Base-by-base conservation (phyloP, 2,329 filamentous ascomycete species). In the Ceratocystis alfenasii region DNA sequence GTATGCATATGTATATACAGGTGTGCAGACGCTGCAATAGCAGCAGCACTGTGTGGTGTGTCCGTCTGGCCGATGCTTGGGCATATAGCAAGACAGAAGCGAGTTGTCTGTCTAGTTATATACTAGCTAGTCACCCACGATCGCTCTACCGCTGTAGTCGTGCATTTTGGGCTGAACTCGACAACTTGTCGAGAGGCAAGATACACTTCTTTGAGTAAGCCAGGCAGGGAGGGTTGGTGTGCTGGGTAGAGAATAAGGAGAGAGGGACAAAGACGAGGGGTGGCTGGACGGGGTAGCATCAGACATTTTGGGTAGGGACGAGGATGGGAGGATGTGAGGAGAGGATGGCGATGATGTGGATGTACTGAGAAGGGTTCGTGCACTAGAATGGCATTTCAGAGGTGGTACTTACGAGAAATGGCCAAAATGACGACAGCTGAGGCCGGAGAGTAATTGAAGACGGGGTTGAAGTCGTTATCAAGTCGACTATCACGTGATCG, bases 241-340 rank as follows among this genome's bases (percentile, higher is more conserved):
- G 22, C 20, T 53, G 30, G 15, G 28, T 10, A 30, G 55, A 8
- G 15, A n/a, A 20, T 53, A 25, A n/a, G 55, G 28, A 22, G 55
- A 20, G 12, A 22, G 20, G 53, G 53, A 7, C 4, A 6, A 5
- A n/a, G 55, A 30, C 25, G 8, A 8, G 55, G 28, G 30, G 55
- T 36, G 55, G 55, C 22, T 59, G 55, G 55, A 59, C 55, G 55
- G 28, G 55, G 55, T 59, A 59, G 55, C 30, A 59, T 59, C 28
- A 36, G 30, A 36, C 25, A 2, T 53, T 59, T 59, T 59, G 55
- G 55, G 55, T 59, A 8, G 55, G 55, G 55, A 59, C 30, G 55
- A 59, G 55, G 28, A 41, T 41, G 36, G 36, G 36, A 41, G 36
- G 33, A 36, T 36, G 33, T 36, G 8, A 36, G 33, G 17, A 7